A percentile compares a stretch with the other conserved stretches of the same genome.
Evolutionary conservation across 768 basidiomycete species (phyloP).

Genomic region (Cubamyces sp.): DNA sequence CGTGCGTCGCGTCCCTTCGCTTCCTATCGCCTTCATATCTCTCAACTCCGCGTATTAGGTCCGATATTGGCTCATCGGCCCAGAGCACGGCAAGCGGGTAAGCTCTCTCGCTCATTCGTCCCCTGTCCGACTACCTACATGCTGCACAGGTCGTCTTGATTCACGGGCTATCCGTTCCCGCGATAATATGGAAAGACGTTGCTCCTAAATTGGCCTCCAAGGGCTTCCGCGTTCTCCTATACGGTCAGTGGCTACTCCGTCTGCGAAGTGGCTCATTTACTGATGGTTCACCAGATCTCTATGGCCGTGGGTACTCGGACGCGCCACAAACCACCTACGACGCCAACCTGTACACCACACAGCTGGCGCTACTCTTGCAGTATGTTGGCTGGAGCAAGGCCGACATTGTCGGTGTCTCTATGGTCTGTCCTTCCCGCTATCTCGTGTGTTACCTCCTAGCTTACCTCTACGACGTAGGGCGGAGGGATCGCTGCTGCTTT

Average conservation of each 20-base stretch:
- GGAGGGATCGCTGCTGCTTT: slow-evolving; percentile 77
- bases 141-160: slow-evolving; percentile 68
- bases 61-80: slow-evolving; percentile 79
- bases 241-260: slow-evolving; percentile 47
- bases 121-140: not conserved
- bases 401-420: slow-evolving; percentile 70
- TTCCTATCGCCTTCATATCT: slow-evolving; percentile 12
- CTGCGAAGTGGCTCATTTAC: not conserved
- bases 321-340: slow-evolving; percentile 75
- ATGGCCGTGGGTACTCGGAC: slow-evolving; percentile 83
- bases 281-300: slow-evolving; percentile 56
- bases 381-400: slow-evolving; percentile 74
- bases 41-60: slow-evolving; percentile 45
- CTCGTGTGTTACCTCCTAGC: not conserved
- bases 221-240: slow-evolving; percentile 76
- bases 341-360: slow-evolving; percentile 64
- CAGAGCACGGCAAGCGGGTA: slow-evolving; percentile 68
- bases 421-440: slow-evolving; percentile 49
- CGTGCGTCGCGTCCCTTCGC: slow-evolving; percentile 41
- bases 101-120: slow-evolving; percentile 18
- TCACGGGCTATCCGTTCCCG: slow-evolving; percentile 76
- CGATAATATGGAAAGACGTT: slow-evolving; percentile 78
- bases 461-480: slow-evolving; percentile 47
- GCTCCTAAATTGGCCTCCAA: slow-evolving; percentile 62
- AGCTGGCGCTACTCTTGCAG: slow-evolving; percentile 85